A percentile compares a stretch with the other conserved stretches of the same genome.
These are phyloP conservation scores for Pseudoperonospora humuli DNA, from an alignment of 352 stramenopile genomes.

Conservation along the genomic window DNA sequence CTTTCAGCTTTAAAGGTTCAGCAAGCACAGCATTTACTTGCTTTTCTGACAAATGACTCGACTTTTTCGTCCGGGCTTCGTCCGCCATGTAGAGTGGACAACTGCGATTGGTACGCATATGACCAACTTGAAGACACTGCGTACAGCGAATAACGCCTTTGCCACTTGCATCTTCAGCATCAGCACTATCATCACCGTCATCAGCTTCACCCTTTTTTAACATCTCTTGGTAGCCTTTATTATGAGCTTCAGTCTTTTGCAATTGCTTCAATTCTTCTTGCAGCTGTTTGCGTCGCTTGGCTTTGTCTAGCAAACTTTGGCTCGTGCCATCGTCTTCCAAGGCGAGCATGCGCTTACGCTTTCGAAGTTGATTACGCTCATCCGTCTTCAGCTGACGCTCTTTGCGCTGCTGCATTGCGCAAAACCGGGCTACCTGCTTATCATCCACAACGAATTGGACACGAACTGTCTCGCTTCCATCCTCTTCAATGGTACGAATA, in stretches of 20 bases:
- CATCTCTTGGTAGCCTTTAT: slow-evolving; percentile 79
- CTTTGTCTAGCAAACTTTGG: slow-evolving; percentile 57
- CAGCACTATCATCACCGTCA: slow-evolving; percentile 10
- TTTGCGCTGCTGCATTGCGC: slow-evolving; percentile 68
- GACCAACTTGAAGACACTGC: slow-evolving; percentile 64
- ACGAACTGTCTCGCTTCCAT: slow-evolving; percentile 64
- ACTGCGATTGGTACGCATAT: slow-evolving; percentile 81
- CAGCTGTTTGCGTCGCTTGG: slow-evolving; percentile 75
- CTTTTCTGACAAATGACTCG: slow-evolving; percentile 14
- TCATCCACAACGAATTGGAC: slow-evolving; percentile 81
- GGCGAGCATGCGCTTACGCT: slow-evolving; percentile 70
- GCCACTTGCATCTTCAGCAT: slow-evolving; percentile 23
- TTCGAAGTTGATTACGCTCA: slow-evolving; percentile 65
- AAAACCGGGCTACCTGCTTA: slow-evolving; percentile 56
- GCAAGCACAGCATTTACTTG: slow-evolving; percentile 24
- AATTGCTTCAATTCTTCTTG: slow-evolving; percentile 83
- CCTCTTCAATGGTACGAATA: slow-evolving; percentile 69
- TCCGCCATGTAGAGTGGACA: slow-evolving; percentile 80
- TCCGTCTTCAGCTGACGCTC: slow-evolving; percentile 63
- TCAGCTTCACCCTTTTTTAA: slow-evolving; percentile 63
- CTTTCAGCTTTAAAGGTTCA: slow-evolving; percentile 56
- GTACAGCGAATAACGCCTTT: slow-evolving; percentile 76
- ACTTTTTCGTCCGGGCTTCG: slow-evolving; percentile 36
- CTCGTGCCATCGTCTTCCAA: slow-evolving; percentile 49
- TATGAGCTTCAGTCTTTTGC: slow-evolving; percentile 72